Evolutionary conservation across 371 early-diverging fungal species (phyloP), one percentile per base, ranked within the genome.

Genomic region (Lichtheimia corymbifera): DNA sequence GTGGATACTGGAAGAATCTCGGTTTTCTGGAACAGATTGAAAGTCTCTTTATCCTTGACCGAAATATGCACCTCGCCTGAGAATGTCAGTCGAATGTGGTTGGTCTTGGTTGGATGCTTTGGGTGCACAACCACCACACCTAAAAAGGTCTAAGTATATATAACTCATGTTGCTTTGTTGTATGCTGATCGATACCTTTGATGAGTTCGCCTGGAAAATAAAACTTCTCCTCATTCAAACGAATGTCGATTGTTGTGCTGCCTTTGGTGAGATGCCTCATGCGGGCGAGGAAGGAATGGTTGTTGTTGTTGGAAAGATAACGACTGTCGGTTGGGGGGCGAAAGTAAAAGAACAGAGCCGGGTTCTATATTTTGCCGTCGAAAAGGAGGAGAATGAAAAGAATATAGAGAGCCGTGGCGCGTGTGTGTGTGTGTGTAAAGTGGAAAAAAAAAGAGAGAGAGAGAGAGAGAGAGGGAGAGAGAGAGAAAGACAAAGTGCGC

Each of bases 141-240:
- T 80, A 59, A 15, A 17, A 24, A 20, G 22, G 50, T 4, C 13
- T 20, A 22, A 22, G 35, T 35, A 35, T 11, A 22, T 35, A 51
- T 11, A 35, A 35, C 35, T 6, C 35, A 9, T 9, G 35, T 35
- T 9, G 35, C 11, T 35, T 35, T 6, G 11, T 35, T 35, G 35
- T 35, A 35, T 35, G 24, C 25, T 3, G 5, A 41, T 24, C 24
- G 30, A 41, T 70, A 78, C 82, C 82, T 74, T 74, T 71, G 14
- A 81, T 73, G 4, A 67, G 63, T 45, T 81, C 76, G 14, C 76
- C 73, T 53, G 78, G 78, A 63, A 81, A 81, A 61, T 77, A 81
- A 55, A 72, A 81, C 59, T 76, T 77, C 58, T 81, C 81, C 54
- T 76, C 76, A 54, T 71, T 67, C 20, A 80, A 66, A 28, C 58